These are phyloP conservation scores for Micractinium conductrix DNA, from an alignment of 139 green algal genomes.

Conservation along the genomic window DNA sequence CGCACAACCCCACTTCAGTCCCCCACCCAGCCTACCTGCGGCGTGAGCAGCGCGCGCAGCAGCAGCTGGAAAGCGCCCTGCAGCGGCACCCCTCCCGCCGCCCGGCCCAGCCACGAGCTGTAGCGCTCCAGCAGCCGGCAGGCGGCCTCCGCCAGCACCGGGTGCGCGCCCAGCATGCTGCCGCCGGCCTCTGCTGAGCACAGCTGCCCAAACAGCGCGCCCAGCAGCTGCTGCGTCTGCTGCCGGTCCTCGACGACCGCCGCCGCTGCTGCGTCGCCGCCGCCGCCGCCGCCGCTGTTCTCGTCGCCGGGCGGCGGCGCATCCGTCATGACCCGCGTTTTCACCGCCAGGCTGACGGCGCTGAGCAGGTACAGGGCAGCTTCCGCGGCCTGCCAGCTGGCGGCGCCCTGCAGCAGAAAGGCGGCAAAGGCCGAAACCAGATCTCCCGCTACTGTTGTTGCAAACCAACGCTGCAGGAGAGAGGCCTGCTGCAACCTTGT, in stretches of 20 bases:
- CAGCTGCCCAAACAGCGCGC: constrained; percentile 49
- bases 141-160: constrained; percentile 37
- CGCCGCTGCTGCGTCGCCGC: not conserved
- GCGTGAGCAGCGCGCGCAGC: constrained; percentile 5
- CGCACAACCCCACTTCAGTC: not conserved
- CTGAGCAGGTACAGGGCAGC: constrained; percentile 63
- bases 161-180: constrained; percentile 31
- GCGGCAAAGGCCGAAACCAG: too few relatives aligned
- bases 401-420: constrained; percentile 17
- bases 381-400: constrained; percentile 65
- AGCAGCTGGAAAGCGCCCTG: constrained; percentile 27
- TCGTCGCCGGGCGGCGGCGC: not conserved
- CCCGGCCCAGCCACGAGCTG: constrained; percentile 64
- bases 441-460: too few relatives aligned
- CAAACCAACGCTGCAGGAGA: too few relatives aligned
- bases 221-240: constrained; percentile 41
- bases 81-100: constrained; percentile 11
- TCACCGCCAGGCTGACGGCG: constrained; percentile 22
- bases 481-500: too few relatives aligned
- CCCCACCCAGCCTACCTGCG: not conserved
- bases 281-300: not conserved
- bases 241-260: constrained; percentile 5
- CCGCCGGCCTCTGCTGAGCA: constrained; percentile 29
- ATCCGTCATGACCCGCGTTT: constrained; percentile 2
- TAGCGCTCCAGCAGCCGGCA: constrained; percentile 59